Percentiles rank a stretch among this genome's conserved stretches.
These are phyloP conservation scores for Orbilia ellipsospora DNA, from an alignment of 2,329 filamentous ascomycete species.

Conservation along the genomic window DNA sequence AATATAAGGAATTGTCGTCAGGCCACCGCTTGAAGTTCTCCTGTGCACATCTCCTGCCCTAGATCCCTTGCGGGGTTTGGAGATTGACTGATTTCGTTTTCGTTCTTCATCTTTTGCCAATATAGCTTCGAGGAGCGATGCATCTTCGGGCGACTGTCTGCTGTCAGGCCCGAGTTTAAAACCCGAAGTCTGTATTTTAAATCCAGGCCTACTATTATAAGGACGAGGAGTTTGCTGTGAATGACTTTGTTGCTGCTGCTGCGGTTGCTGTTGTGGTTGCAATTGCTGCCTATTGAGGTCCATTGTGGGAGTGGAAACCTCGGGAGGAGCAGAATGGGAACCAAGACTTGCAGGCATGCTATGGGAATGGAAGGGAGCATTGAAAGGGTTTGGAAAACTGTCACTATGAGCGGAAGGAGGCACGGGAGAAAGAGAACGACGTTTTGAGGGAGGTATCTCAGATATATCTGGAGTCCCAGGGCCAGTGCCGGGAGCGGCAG, in stretches of 20 bases:
- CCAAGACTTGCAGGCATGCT: slow-evolving; percentile 26
- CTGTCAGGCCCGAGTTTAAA: slow-evolving; percentile 26
- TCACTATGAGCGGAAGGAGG: slow-evolving; percentile 49
- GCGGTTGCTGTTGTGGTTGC: slow-evolving; percentile 18
- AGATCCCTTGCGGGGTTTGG: slow-evolving; percentile 46
- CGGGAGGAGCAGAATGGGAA: slow-evolving; percentile 36
- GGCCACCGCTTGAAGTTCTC: slow-evolving; percentile 36
- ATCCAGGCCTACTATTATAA: slow-evolving; percentile 35
- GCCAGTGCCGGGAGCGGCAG: too few relatives aligned
- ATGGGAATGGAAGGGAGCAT: slow-evolving; percentile 47
- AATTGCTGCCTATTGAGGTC: slow-evolving; percentile 36
- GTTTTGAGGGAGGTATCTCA: slow-evolving; percentile 39
- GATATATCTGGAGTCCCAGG: slow-evolving; percentile 36
- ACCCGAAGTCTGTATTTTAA: slow-evolving; percentile 37
- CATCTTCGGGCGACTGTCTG: slow-evolving; percentile 43
- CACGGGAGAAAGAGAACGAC: slow-evolving; percentile 48
- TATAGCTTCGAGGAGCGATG: slow-evolving; percentile 19
- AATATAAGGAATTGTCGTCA: slow-evolving; percentile 52
- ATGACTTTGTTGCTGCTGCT: slow-evolving; percentile 1
- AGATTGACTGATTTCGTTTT: slow-evolving; percentile 33
- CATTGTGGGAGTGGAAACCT: slow-evolving; percentile 18
- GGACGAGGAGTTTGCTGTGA: slow-evolving; percentile 30
- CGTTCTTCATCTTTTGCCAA: slow-evolving; percentile 41
- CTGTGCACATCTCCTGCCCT: slow-evolving; percentile 43
- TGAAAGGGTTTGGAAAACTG: slow-evolving; percentile 47